Evolutionary conservation across 2,329 filamentous ascomycete genomes (phyloP).

Genomic region (Dothideomycetidae sp.): DNA sequence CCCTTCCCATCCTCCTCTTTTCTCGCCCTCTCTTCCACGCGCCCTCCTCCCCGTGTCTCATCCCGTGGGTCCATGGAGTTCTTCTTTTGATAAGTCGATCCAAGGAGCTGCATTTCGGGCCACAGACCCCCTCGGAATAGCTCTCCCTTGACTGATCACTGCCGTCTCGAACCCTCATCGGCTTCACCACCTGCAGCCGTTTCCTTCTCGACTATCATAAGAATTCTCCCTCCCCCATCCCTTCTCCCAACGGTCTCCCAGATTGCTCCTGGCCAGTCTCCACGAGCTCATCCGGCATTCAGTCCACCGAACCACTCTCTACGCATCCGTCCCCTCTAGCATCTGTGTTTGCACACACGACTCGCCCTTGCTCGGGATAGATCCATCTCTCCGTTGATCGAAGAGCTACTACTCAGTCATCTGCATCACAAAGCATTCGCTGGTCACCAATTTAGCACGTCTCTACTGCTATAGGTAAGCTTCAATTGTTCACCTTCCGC

Average conservation of each 20-base stretch:
- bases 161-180: not conserved
- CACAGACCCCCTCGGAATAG: not conserved
- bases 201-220: not conserved
- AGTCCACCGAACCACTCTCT: not conserved
- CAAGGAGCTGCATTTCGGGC: not conserved
- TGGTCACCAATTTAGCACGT: too few species aligned
- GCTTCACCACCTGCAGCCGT: not conserved
- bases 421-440: too few species aligned
- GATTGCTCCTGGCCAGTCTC: not conserved
- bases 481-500: not conserved
- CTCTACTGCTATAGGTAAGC: not conserved
- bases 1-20: conserved; percentile 6
- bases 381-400: not conserved
- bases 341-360: not conserved
- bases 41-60: conserved; percentile 9
- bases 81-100: conserved; percentile 2
- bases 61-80: conserved; percentile 9
- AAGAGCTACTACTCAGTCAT: too few species aligned
- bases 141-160: not conserved
- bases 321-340: not conserved
- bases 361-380: not conserved
- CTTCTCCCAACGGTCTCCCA: not conserved
- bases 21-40: conserved; percentile 6
- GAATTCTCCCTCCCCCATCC: not conserved
- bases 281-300: not conserved